Evolutionary conservation across 1,284 basidiomycete species (phyloP).

Genomic region (Tylopilus orsonianus): DNA sequence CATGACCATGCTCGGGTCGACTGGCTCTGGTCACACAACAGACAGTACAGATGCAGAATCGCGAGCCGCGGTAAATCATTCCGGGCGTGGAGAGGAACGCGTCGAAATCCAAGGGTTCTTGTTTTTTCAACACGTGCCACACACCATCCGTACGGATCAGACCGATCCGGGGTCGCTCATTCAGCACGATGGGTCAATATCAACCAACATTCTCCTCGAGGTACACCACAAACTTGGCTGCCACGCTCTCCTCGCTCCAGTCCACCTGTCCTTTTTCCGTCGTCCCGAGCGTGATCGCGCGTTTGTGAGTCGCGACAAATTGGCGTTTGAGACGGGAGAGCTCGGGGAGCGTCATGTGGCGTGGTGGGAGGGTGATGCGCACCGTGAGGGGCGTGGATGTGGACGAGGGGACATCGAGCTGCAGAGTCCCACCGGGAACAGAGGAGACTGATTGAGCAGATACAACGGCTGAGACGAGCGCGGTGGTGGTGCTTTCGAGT

Average conservation of each 20-base stretch:
- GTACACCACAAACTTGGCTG: conserved; percentile 74
- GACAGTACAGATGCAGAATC: too few relatives aligned
- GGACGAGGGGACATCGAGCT: conserved; percentile 40
- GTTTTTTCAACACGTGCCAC: too few relatives aligned
- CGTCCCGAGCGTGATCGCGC: conserved; percentile 83
- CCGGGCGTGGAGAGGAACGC: too few relatives aligned
- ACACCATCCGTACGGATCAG: too few relatives aligned
- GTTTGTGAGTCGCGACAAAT: conserved; percentile 84
- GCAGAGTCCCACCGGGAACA: conserved; percentile 51
- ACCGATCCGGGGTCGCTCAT: too few relatives aligned
- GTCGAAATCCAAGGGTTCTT: too few relatives aligned
- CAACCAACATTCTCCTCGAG: conserved; percentile 67
- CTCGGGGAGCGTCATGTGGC: conserved; percentile 77
- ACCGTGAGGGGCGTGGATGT: conserved; percentile 41
- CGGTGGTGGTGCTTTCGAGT: conserved; percentile 70
- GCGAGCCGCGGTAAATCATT: too few relatives aligned
- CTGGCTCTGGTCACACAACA: too few relatives aligned
- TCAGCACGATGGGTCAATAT: too few relatives aligned
- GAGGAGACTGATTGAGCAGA: conserved; percentile 50
- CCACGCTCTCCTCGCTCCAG: conserved; percentile 76
- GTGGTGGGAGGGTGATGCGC: conserved; percentile 54
- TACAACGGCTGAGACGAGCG: conserved; percentile 70
- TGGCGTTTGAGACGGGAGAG: conserved; percentile 86
- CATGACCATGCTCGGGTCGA: too few relatives aligned
- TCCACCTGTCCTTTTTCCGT: conserved; percentile 75